These are phyloP conservation scores for Drechslera avenae DNA, from an alignment of 2,329 filamentous ascomycete genomes.

Conservation along the genomic window DNA sequence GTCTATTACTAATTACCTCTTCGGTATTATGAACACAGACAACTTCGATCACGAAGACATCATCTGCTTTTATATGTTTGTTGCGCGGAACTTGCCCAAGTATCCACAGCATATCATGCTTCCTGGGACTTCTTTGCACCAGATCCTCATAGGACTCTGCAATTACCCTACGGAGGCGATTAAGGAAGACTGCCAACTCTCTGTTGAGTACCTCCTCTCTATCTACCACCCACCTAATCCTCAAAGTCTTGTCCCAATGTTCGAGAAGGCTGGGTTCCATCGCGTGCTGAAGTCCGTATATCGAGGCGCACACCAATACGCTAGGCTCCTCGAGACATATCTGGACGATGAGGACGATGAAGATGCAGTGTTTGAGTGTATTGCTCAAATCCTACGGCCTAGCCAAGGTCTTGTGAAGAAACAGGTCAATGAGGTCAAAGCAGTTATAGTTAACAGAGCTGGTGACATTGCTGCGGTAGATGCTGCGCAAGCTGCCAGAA, in stretches of 20 bases:
- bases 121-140: slow-evolving; percentile 81
- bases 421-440: slow-evolving; percentile 73
- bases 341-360: slow-evolving; percentile 84
- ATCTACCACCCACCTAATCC: slow-evolving; percentile 90
- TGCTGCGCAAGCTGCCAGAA: slow-evolving; percentile 67
- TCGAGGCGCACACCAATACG: slow-evolving; percentile 77
- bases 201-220: slow-evolving; percentile 91
- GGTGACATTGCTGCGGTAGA: slow-evolving; percentile 70
- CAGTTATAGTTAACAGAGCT: slow-evolving; percentile 69
- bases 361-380: slow-evolving; percentile 76
- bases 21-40: slow-evolving; percentile 82
- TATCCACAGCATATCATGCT: slow-evolving; percentile 95
- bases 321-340: slow-evolving; percentile 76
- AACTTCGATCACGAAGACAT: slow-evolving; percentile 81
- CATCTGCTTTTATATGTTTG: slow-evolving; percentile 98
- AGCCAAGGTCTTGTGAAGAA: slow-evolving; percentile 68
- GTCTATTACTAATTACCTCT: slow-evolving; percentile 86
- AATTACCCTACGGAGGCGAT: slow-evolving; percentile 80
- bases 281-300: slow-evolving; percentile 91
- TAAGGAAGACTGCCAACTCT: slow-evolving; percentile 94
- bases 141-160: slow-evolving; percentile 81
- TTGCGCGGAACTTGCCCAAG: slow-evolving; percentile 92
- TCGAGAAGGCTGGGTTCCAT: slow-evolving; percentile 82
- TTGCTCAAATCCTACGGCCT: slow-evolving; percentile 73
- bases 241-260: slow-evolving; percentile 73